Percentiles rank a stretch among this genome's conserved stretches.
Evolutionary conservation across 345 rosid genomes (phyloP).

Genomic region (Gossypium longicalyx): DNA sequence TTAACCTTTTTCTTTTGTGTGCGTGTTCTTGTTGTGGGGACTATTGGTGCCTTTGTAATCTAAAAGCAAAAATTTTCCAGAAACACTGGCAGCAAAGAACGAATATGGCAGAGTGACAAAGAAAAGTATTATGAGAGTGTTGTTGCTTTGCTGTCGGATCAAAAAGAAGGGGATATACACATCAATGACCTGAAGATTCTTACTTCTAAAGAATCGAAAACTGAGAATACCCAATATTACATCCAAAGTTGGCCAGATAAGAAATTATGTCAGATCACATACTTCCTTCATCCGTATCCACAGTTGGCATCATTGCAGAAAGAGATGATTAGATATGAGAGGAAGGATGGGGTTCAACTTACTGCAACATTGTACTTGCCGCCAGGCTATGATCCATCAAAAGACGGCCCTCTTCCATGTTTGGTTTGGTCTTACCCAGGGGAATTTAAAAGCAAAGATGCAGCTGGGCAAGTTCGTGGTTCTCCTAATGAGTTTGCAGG

Average conservation of each 20-base stretch:
- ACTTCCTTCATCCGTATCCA: slow-evolving; percentile 95
- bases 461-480: slow-evolving; percentile 99
- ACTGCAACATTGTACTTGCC: slow-evolving; percentile 93
- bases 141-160: slow-evolving; percentile 92
- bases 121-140: slow-evolving; percentile 81
- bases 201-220: slow-evolving; percentile 91
- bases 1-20: neutral
- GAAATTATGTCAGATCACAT: slow-evolving; percentile 70
- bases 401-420: slow-evolving; percentile 94
- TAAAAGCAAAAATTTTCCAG: slow-evolving; percentile 46
- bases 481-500: slow-evolving; percentile 97
- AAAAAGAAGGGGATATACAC: slow-evolving; percentile 61
- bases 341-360: slow-evolving; percentile 95
- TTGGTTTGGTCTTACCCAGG: slow-evolving; percentile 97
- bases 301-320: slow-evolving; percentile 88
- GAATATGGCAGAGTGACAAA: slow-evolving; percentile 97
- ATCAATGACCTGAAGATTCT: slow-evolving; percentile 71
- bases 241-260: slow-evolving; percentile 83
- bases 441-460: slow-evolving; percentile 98
- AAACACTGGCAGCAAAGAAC: slow-evolving; percentile 84
- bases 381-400: slow-evolving; percentile 80
- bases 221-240: slow-evolving; percentile 86
- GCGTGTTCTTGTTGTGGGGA: neutral
- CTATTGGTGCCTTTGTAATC: slow-evolving; percentile 17
- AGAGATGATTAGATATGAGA: slow-evolving; percentile 95